Conservation (phyloP, 2,329 filamentous ascomycete species). For the Aplosporella prunicola region DNA sequence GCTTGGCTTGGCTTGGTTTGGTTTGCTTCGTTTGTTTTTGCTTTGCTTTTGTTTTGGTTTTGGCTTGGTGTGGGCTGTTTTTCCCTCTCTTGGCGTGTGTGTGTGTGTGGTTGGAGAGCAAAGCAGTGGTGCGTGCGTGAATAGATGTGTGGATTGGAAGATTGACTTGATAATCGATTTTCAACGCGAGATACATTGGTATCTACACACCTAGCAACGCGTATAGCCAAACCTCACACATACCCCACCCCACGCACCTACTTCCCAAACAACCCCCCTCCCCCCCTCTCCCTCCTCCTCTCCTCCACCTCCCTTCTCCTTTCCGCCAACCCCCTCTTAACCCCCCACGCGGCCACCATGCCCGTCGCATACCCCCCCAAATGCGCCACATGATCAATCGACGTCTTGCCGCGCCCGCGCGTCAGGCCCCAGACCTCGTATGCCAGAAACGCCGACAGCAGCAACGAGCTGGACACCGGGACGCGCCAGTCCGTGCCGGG, state of each 20-base stretch:
- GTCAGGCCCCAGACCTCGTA: constrained; percentile 19
- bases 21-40: too few species aligned
- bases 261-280: constrained; percentile 2
- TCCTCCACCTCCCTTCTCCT: constrained; percentile 6
- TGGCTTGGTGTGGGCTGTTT: too few species aligned
- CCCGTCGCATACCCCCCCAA: constrained; percentile 25
- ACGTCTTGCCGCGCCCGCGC: constrained; percentile 9
- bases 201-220: too few species aligned
- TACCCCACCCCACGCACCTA: background rate
- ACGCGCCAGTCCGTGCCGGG: constrained; percentile 14
- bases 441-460: constrained; percentile 20
- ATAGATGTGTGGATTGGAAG: too few species aligned
- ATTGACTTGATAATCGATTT: too few species aligned
- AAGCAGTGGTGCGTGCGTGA: too few species aligned
- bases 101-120: too few species aligned
- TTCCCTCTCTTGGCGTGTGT: too few species aligned
- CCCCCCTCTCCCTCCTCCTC: constrained; percentile 10
- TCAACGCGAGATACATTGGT: too few species aligned
- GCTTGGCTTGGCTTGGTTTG: too few species aligned
- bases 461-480: constrained; percentile 22
- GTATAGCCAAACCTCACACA: too few species aligned
- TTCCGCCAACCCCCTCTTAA: constrained; percentile 13
- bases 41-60: too few species aligned
- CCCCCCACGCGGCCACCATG: constrained; percentile 17
- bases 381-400: constrained; percentile 28